Conservation (phyloP, 73 alveolate species). For the Durusdinium trenchii region DNA sequence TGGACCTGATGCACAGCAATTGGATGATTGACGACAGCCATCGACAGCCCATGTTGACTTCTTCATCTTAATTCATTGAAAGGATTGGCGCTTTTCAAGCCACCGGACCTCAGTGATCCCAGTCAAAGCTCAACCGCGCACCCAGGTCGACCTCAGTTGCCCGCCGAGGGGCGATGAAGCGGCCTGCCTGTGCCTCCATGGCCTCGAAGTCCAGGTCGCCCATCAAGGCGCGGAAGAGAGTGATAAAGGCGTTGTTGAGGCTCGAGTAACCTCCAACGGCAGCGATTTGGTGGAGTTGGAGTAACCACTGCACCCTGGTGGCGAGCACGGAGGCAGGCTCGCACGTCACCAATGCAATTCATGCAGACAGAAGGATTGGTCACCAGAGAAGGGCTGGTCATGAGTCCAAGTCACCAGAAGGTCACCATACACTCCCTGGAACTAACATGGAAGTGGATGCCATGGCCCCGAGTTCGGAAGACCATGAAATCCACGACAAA, state of each 20-base stretch:
- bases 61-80: too few species aligned
- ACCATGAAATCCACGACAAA: too few species aligned
- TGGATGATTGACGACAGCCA: too few species aligned
- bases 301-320: background rate
- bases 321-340: background rate
- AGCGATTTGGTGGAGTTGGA: background rate
- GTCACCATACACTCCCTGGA: too few species aligned
- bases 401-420: background rate
- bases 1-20: too few species aligned
- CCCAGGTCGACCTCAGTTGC: too few species aligned
- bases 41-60: too few species aligned
- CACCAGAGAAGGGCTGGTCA: background rate
- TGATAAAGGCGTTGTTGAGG: conserved; percentile 39
- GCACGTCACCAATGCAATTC: background rate
- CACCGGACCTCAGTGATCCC: too few species aligned
- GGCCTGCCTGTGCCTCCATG: conserved; percentile 84
- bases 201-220: conserved; percentile 73
- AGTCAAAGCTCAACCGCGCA: too few species aligned
- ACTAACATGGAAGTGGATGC: background rate
- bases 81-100: too few species aligned
- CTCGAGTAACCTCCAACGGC: conserved; percentile 56
- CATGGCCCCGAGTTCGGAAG: too few species aligned
- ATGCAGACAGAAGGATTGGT: background rate
- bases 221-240: conserved; percentile 88
- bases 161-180: conserved; percentile 39